Conservation (phyloP, 2,329 filamentous ascomycete species). For the Colletotrichum musicola region DNA sequence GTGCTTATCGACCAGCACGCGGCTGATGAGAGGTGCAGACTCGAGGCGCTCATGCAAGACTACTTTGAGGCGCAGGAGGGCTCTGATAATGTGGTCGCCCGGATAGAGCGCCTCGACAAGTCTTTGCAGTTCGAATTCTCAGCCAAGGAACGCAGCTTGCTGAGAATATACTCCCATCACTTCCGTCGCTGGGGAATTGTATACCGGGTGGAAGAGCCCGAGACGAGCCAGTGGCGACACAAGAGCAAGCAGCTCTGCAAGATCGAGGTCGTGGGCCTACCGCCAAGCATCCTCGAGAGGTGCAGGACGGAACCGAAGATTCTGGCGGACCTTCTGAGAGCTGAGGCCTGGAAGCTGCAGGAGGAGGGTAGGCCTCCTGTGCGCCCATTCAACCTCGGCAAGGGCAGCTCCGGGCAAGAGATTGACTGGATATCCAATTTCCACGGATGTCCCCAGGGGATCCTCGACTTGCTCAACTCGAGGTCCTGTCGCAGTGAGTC, state of each 20-base stretch:
- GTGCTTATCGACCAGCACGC: conserved; percentile 94
- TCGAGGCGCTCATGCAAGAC: conserved; percentile 76
- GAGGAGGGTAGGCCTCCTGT: conserved; percentile 52
- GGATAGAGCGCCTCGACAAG: conserved; percentile 58
- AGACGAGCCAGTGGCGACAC: conserved; percentile 14
- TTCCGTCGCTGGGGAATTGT: conserved; percentile 82
- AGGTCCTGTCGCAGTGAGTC: conserved; percentile 80
- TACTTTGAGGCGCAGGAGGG: conserved; percentile 57
- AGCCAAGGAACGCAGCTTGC: conserved; percentile 68
- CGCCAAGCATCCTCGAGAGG: conserved; percentile 79
- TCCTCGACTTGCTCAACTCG: conserved; percentile 82
- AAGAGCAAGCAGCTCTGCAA: conserved; percentile 36
- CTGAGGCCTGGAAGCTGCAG: conserved; percentile 77
- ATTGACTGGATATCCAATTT: conserved; percentile 72
- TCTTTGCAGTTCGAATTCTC: conserved; percentile 76
- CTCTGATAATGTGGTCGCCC: conserved; percentile 39
- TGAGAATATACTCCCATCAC: conserved; percentile 64
- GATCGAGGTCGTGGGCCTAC: conserved; percentile 71
- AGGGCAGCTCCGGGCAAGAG: background rate
- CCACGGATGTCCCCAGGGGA: conserved; percentile 77
- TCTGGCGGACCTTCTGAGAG: conserved; percentile 79
- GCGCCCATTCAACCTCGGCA: background rate
- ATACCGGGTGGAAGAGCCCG: conserved; percentile 61
- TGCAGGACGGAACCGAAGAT: conserved; percentile 80
- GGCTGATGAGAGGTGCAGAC: conserved; percentile 86